Evolutionary conservation across 768 basidiomycete genomes (phyloP).

Genomic region (Suillus discolor): DNA sequence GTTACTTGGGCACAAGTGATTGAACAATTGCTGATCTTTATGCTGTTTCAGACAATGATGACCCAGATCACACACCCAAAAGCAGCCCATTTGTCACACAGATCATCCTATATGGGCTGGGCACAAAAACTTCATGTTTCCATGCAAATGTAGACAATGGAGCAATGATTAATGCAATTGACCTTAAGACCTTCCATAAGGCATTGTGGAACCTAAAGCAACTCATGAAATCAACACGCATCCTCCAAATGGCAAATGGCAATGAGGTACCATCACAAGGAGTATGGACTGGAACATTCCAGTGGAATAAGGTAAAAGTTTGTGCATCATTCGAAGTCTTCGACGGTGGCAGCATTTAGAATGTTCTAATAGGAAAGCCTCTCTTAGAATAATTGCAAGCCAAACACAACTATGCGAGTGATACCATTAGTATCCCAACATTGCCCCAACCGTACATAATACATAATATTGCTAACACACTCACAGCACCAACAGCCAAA

Average conservation of each 20-base stretch:
- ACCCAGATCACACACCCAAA: no score
- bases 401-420: conserved; percentile 25
- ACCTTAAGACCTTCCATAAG: conserved; percentile 7
- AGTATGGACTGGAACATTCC: conserved; percentile 11
- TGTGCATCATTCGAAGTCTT: conserved; percentile 7
- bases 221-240: conserved; percentile 14
- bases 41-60: no score
- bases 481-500: background rate
- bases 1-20: background rate
- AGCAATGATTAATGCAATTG: conserved; percentile 32
- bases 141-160: conserved; percentile 29
- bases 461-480: background rate
- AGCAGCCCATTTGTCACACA: background rate
- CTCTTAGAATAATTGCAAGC: conserved; percentile 23
- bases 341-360: conserved; percentile 29
- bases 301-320: background rate
- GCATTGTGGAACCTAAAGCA: conserved; percentile 9
- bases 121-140: conserved; percentile 7
- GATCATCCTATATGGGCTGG: no score
- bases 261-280: conserved; percentile 9
- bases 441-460: background rate
- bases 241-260: conserved; percentile 37
- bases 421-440: background rate
- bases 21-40: no score
- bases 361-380: conserved; percentile 33